A percentile compares a stretch with the other conserved stretches of the same genome.
Evolutionary conservation across 2,329 filamentous ascomycete species (phyloP).

Genomic region (Colletotrichum destructivum): DNA sequence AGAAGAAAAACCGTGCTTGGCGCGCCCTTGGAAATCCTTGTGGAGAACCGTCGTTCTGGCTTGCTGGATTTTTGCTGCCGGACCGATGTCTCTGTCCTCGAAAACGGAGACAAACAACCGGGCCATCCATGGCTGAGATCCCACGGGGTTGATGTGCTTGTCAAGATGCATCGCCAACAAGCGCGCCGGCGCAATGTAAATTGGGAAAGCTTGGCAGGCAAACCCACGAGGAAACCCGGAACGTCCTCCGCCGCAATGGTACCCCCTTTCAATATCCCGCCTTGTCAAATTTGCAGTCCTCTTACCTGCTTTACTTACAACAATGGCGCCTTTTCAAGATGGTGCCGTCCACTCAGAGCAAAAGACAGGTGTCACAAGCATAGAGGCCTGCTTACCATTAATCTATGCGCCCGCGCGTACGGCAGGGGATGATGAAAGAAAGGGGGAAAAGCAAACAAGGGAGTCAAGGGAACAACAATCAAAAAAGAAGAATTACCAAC

Average conservation of each 20-base stretch:
- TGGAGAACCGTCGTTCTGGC: not conserved
- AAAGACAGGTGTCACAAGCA: not conserved
- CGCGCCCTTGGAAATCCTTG: too few relatives aligned
- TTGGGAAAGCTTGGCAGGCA: slow-evolving; percentile 23
- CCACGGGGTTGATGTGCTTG: not conserved
- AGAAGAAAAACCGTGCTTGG: too few relatives aligned
- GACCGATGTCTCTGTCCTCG: not conserved
- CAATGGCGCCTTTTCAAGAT: not conserved
- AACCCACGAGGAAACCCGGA: slow-evolving; percentile 32
- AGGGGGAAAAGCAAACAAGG: slow-evolving; percentile 14
- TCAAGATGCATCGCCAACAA: slow-evolving; percentile 10
- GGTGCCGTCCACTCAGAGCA: not conserved
- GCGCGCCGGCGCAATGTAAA: not conserved
- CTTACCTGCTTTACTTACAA: not conserved
- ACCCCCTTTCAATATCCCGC: slow-evolving; percentile 7
- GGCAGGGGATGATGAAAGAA: not conserved
- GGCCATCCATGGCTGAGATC: too few relatives aligned
- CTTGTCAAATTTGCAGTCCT: not conserved
- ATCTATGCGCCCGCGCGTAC: not conserved
- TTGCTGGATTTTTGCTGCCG: not conserved
- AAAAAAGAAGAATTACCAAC: not conserved
- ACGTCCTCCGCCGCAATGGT: slow-evolving; percentile 22
- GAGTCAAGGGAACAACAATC: not conserved
- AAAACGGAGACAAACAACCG: not conserved
- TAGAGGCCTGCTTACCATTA: too few relatives aligned